Evolutionary conservation across 2,329 filamentous ascomycete species (phyloP).

Genomic region (Tolypocladium tundrense): DNA sequence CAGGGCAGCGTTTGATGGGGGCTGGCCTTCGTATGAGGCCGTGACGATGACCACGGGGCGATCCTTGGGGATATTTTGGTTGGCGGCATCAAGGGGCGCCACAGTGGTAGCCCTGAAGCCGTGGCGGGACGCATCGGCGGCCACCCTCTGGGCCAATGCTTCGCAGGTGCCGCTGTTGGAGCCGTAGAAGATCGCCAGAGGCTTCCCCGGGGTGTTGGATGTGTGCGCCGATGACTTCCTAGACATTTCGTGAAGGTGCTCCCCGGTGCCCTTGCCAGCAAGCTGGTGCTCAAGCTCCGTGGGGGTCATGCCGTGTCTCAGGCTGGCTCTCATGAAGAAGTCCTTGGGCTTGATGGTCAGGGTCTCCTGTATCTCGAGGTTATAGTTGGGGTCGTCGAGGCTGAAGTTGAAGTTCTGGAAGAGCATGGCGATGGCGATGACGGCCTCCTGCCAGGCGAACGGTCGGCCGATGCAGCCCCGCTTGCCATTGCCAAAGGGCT

Average conservation of each 20-base stretch:
- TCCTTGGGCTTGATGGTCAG: constrained; percentile 54
- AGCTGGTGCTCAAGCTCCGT: constrained; percentile 36
- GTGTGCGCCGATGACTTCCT: not conserved
- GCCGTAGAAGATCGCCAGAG: constrained; percentile 60
- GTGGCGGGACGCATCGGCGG: constrained; percentile 44
- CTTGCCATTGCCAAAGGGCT: constrained; percentile 65
- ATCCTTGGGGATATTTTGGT: constrained; percentile 46
- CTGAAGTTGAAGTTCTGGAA: constrained; percentile 64
- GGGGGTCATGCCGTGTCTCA: constrained; percentile 37
- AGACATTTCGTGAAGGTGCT: constrained; percentile 1
- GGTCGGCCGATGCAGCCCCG: constrained; percentile 62
- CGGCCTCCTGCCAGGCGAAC: constrained; percentile 66
- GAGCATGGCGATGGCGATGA: constrained; percentile 51
- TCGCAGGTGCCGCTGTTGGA: constrained; percentile 70
- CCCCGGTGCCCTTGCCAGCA: constrained; percentile 17
- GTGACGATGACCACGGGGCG: constrained; percentile 57
- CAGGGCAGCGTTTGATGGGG: constrained; percentile 59
- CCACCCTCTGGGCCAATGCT: constrained; percentile 53
- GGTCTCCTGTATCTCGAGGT: constrained; percentile 42
- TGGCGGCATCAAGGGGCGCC: constrained; percentile 50
- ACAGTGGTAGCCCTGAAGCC: constrained; percentile 48
- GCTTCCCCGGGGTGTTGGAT: constrained; percentile 18
- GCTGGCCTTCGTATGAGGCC: constrained; percentile 64
- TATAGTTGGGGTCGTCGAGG: constrained; percentile 50
- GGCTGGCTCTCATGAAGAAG: constrained; percentile 49